Percentiles rank a stretch among this genome's conserved stretches.
phyloP scores from a whole-genome alignment of 768 basidiomycete species.

The Leccinum truebloodii region DNA sequence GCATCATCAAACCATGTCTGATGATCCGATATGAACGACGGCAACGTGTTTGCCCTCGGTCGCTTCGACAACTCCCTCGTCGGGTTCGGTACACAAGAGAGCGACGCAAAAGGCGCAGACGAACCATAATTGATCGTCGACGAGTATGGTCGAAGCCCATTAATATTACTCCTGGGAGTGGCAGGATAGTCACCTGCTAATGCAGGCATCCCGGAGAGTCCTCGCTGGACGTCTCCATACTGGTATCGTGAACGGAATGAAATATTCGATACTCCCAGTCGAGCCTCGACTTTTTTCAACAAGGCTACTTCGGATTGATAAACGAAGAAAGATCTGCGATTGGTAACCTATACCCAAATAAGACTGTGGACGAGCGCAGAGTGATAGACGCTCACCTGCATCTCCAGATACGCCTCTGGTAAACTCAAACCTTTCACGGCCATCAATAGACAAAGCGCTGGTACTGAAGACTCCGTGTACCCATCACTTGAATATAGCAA shows the following conservation, averaged over 20 bases:
- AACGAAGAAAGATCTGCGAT: conserved; percentile 87
- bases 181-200: conserved; percentile 10
- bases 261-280: conserved; percentile 33
- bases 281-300: conserved; percentile 67
- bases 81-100: conserved; percentile 13
- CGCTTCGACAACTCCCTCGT: conserved; percentile 37
- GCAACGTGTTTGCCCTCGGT: conserved; percentile 72
- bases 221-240: conserved; percentile 25
- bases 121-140: conserved; percentile 23
- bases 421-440: conserved; percentile 61
- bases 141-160: conserved; percentile 26
- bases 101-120: conserved; percentile 9
- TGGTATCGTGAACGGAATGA: conserved; percentile 27
- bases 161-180: conserved; percentile 10
- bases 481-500: conserved; percentile 84
- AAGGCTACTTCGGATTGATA: conserved; percentile 75
- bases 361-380: conserved; percentile 1
- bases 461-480: conserved; percentile 90
- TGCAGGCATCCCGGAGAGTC: conserved; percentile 8
- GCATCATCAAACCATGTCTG: conserved; percentile 95
- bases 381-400: conserved; percentile 51
- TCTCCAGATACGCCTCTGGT: conserved; percentile 89
- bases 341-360: conserved; percentile 44
- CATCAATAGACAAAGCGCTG: conserved; percentile 89
- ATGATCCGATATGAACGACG: conserved; percentile 67